phyloP scores from a whole-genome alignment of 352 stramenopile genomes.

The Phytophthora quininea region DNA sequence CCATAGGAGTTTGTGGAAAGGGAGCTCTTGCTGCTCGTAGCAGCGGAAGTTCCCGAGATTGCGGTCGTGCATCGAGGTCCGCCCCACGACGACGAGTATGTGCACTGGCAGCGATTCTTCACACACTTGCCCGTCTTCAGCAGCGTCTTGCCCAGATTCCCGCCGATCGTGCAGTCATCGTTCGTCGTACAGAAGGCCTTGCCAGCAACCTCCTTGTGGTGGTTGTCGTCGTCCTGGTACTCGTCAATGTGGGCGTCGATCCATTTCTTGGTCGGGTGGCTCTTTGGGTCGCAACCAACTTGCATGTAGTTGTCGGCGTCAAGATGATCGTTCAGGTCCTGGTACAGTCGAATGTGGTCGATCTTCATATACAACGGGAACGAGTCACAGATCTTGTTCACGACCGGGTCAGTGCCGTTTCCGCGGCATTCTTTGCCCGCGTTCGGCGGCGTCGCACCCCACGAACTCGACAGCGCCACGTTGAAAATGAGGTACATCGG shows the following conservation, averaged over 20 bases:
- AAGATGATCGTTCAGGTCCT: constrained; percentile 27
- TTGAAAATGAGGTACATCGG: constrained; percentile 93
- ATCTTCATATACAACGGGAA: constrained; percentile 64
- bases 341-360: constrained; percentile 86
- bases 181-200: constrained; percentile 28
- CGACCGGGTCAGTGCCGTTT: constrained; percentile 34
- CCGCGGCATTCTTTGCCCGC: constrained; percentile 12
- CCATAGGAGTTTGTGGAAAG: constrained; percentile 29
- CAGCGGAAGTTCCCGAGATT: constrained; percentile 5
- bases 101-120: constrained; percentile 37
- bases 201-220: constrained; percentile 16
- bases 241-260: constrained; percentile 33
- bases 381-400: constrained; percentile 37
- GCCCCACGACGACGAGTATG: constrained; percentile 30
- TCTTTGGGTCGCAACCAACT: constrained; percentile 29
- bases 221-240: constrained; percentile 36
- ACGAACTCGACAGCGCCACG: constrained; percentile 84
- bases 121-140: constrained; percentile 35
- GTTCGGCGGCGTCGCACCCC: constrained; percentile 17
- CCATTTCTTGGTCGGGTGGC: constrained; percentile 34
- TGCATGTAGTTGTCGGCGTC: constrained; percentile 21
- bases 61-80: constrained; percentile 47
- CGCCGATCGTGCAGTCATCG: constrained; percentile 35
- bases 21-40: neutral
- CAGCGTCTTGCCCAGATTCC: constrained; percentile 23